These are phyloP conservation scores for Penicillium sp. DNA, from an alignment of 2,329 filamentous ascomycete genomes.

Conservation along the genomic window DNA sequence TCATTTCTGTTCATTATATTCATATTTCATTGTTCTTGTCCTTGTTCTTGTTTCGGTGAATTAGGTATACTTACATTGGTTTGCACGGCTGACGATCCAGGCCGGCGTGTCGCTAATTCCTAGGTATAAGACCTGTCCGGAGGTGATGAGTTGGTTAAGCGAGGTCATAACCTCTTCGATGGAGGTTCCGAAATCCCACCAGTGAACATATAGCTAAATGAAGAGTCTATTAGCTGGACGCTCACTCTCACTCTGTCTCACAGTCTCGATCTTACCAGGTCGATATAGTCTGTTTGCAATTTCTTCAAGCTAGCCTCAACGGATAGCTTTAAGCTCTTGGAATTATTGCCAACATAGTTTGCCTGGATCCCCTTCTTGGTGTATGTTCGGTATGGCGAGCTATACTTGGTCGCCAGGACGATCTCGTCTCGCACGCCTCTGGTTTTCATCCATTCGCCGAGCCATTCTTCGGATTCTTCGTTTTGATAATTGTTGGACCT, in stretches of 20 bases:
- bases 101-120: conserved; percentile 47
- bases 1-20: not conserved
- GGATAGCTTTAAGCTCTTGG: conserved; percentile 33
- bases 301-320: conserved; percentile 38
- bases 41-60: not conserved
- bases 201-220: conserved; percentile 51
- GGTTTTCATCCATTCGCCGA: conserved; percentile 57
- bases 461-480: conserved; percentile 55
- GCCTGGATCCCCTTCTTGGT: conserved; percentile 7
- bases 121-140: conserved; percentile 48
- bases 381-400: conserved; percentile 24
- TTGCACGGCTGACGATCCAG: conserved; percentile 45
- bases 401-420: conserved; percentile 65
- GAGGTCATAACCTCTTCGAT: conserved; percentile 29
- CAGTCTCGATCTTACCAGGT: conserved; percentile 25
- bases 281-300: conserved; percentile 41
- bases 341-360: conserved; percentile 34
- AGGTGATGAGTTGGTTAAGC: conserved; percentile 41
- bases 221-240: not conserved
- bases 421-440: conserved; percentile 54
- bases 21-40: not conserved
- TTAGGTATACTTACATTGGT: conserved; percentile 17
- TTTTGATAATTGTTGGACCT: conserved; percentile 53
- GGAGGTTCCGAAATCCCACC: conserved; percentile 51
- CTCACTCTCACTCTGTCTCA: too few relatives aligned